These are phyloP conservation scores for Phytophthora sansomeana DNA, from an alignment of 352 stramenopile species.

Conservation along the genomic window DNA sequence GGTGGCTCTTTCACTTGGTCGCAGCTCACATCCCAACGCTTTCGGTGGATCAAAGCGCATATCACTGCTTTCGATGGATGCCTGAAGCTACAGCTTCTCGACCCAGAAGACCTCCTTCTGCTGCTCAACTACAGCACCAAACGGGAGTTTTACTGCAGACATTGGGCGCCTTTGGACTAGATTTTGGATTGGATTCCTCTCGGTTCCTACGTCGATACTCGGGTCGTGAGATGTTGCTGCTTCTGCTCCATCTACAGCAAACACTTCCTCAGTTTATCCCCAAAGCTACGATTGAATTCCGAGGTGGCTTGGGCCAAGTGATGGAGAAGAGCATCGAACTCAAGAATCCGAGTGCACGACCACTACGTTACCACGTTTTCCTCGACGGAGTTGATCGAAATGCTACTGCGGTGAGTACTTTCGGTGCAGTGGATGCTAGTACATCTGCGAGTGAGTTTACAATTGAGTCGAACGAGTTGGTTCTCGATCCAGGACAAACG, in stretches of 20 bases:
- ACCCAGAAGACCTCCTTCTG: constrained; percentile 25
- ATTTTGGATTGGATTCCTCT: constrained; percentile 74
- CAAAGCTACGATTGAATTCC: constrained; percentile 95
- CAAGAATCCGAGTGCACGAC: constrained; percentile 87
- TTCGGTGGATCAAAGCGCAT: constrained; percentile 62
- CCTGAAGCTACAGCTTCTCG: constrained; percentile 34
- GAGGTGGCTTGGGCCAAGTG: constrained; percentile 80
- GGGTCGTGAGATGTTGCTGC: constrained; percentile 77
- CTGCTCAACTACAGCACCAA: constrained; percentile 65
- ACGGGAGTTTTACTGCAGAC: constrained; percentile 62
- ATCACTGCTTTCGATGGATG: constrained; percentile 69
- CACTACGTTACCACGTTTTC: constrained; percentile 91
- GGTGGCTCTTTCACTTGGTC: constrained; percentile 88
- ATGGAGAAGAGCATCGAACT: constrained; percentile 95
- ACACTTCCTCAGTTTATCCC: constrained; percentile 93
- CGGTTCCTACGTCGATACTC: constrained; percentile 69
- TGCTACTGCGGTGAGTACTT: background rate
- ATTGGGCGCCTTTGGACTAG: constrained; percentile 71
- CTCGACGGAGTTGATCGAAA: constrained; percentile 59
- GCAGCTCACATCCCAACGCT: constrained; percentile 90
- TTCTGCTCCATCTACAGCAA: constrained; percentile 92
- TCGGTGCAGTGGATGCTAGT: background rate
- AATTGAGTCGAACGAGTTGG: constrained; percentile 71
- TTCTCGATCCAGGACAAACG: constrained; percentile 81
- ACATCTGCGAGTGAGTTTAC: constrained; percentile 60